Evolutionary conservation across 495 filamentous ascomycete genomes (phyloP), one percentile per base, ranked within the genome.

Genomic region (Bombardia bombarda): DNA sequence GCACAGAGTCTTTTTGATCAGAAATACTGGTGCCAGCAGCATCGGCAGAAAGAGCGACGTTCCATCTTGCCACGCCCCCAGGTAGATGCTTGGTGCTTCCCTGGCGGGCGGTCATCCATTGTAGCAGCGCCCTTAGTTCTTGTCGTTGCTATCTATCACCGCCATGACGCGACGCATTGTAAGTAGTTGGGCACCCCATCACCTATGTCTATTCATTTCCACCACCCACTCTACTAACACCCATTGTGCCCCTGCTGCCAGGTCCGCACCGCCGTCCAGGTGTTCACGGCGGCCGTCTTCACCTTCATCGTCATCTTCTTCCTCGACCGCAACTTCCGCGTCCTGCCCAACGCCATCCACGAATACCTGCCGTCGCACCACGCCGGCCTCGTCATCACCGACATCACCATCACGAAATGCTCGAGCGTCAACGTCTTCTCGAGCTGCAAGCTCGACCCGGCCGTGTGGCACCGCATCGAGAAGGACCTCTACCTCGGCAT

Each of bases 401-500:
- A 98, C 69, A 77, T 97, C 50, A 86, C 81, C n/a, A 70, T 95
- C 44, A 76, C 74, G 6, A 80, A 73, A 35, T 97, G 93, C 65
- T 84, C 81, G 3, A 65, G 70, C 10, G 40, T 90, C 45, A 89
- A 89, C 59, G 57, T 82, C 30, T 81, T 96, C 42, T 83, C 81
- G 3, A 79, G 70, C 40, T 97, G 92, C 72, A 80, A 77, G 49
- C 75, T 94, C 42, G 81, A 90, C 59, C 60, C 77, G n/a, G 65
- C 75, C 32, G 57, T 70, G 43, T 98, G 92, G 92, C 76, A 84
- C 46, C 80, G 85, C 40, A 68, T 97, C 47, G 86, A 95, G 43
- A 98, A 97, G 67, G 89, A 98, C 56, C 75, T 98, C 1, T 92
- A 89, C 61, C 74, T 98, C 14, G 74, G 73, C 45, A 73, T 73